phyloP scores from a whole-genome alignment of 2,329 filamentous ascomycete genomes.

The Cucurbitaria berberidis region DNA sequence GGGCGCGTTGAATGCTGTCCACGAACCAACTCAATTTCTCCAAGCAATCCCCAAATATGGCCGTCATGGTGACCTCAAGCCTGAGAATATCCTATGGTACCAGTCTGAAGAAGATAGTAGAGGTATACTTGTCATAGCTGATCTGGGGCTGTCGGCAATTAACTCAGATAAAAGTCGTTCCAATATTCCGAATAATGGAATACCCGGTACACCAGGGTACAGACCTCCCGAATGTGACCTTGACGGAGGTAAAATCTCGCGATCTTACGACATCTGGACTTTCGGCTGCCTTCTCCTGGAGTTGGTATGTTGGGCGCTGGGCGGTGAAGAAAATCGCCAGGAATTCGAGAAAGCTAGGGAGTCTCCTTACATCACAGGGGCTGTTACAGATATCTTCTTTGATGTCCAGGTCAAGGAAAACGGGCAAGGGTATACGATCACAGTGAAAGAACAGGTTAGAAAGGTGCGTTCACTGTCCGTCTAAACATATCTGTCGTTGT shows the following conservation, averaged over 20 bases:
- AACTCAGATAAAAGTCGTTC: conserved; percentile 10
- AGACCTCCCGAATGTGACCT: conserved; percentile 20
- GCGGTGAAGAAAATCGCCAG: neutral
- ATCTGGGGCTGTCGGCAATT: conserved; percentile 10
- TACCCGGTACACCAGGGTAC: conserved; percentile 4
- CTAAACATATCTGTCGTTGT: conserved; percentile 1
- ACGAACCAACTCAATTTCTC: conserved; percentile 4
- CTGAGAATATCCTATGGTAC: conserved; percentile 48
- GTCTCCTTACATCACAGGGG: conserved; percentile 7
- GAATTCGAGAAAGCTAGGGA: conserved; percentile 1
- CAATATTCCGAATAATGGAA: neutral
- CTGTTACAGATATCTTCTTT: conserved; percentile 19
- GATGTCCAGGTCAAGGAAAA: conserved; percentile 6
- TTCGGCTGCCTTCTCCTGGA: conserved; percentile 25
- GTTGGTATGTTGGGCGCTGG: conserved; percentile 18
- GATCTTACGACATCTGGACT: conserved; percentile 27
- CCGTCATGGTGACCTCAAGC: conserved; percentile 44
- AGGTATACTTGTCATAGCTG: conserved; percentile 14
- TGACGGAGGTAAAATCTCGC: conserved; percentile 14
- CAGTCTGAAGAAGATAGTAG: neutral
- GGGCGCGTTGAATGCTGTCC: conserved; percentile 12
- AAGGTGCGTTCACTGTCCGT: conserved; percentile 10
- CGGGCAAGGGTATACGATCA: neutral
- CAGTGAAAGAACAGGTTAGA: conserved; percentile 11
- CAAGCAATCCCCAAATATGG: conserved; percentile 6